Conservation (phyloP, 176 grass and related monocot species). For the Aegilops bicornis region DNA sequence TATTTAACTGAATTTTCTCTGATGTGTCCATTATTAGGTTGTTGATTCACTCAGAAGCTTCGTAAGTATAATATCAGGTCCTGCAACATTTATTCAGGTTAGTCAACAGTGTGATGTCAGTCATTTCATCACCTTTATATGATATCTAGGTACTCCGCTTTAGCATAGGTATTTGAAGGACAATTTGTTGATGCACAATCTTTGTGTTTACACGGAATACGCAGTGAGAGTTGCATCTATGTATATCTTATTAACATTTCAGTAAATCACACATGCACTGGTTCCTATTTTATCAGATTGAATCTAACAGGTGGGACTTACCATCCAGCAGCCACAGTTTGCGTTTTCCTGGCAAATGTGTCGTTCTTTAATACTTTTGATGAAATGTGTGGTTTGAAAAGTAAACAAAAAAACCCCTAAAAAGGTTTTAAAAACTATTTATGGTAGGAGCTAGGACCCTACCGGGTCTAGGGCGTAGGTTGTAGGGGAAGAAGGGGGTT, state of each 20-base stretch:
- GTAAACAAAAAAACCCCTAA: not conserved
- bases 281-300: not conserved
- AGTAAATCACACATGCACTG: not conserved
- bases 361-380: not conserved
- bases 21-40: constrained; percentile 38
- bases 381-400: not conserved
- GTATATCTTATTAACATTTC: not conserved
- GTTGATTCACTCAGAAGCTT: constrained; percentile 44
- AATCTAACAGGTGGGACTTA: constrained; percentile 2
- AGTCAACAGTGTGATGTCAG: not conserved
- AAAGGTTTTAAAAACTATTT: too few relatives aligned
- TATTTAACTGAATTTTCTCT: not conserved
- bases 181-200: not conserved
- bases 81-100: constrained; percentile 76
- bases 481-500: too few relatives aligned
- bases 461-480: too few relatives aligned
- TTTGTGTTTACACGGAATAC: not conserved
- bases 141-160: not conserved
- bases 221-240: not conserved
- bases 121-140: not conserved
- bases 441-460: too few relatives aligned
- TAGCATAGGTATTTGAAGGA: not conserved
- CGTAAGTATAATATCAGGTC: constrained; percentile 50
- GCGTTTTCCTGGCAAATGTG: not conserved
- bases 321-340: not conserved